These are phyloP conservation scores for Gentiana macrophylla DNA, from an alignment of 257 asterid genomes.

Conservation along the genomic window DNA sequence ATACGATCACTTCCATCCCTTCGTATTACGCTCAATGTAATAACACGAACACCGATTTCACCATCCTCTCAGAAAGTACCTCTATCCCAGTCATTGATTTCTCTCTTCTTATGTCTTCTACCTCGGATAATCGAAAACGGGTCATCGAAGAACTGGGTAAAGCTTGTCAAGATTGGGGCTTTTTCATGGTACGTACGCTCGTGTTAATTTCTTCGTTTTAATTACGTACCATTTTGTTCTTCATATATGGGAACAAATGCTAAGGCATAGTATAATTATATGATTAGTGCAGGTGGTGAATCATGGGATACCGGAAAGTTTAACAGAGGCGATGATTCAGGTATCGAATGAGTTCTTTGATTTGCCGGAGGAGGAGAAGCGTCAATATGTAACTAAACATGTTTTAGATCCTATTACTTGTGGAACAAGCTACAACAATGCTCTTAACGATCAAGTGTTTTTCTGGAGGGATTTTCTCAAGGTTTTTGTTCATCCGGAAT, in stretches of 20 bases:
- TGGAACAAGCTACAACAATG: slow-evolving; percentile 62
- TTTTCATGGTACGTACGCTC: slow-evolving; percentile 27
- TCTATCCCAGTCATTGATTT: slow-evolving; percentile 32
- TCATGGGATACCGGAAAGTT: slow-evolving; percentile 54
- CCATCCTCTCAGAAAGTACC: slow-evolving; percentile 9
- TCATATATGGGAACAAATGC: no score
- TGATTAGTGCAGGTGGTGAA: slow-evolving; percentile 37
- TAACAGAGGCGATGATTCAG: slow-evolving; percentile 32
- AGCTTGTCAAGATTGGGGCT: slow-evolving; percentile 46
- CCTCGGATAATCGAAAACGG: slow-evolving; percentile 16
- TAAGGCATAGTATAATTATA: no score
- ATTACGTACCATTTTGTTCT: no score
- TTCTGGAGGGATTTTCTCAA: slow-evolving; percentile 83
- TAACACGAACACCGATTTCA: neutral
- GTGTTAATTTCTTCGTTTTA: no score
- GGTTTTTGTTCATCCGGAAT: slow-evolving; percentile 57
- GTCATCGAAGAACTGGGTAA: slow-evolving; percentile 17
- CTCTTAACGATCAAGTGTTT: slow-evolving; percentile 28
- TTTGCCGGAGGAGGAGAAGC: slow-evolving; percentile 59
- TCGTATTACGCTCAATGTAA: slow-evolving; percentile 6
- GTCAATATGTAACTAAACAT: slow-evolving; percentile 30
- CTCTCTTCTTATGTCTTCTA: slow-evolving; percentile 21
- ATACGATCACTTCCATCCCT: slow-evolving; percentile 10
- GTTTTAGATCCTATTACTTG: slow-evolving; percentile 53
- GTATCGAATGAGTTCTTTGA: slow-evolving; percentile 39